Percentiles rank a stretch among this genome's conserved stretches.
Conservation (phyloP, 2,329 filamentous ascomycete species). For the Colletotrichum costaricense region DNA sequence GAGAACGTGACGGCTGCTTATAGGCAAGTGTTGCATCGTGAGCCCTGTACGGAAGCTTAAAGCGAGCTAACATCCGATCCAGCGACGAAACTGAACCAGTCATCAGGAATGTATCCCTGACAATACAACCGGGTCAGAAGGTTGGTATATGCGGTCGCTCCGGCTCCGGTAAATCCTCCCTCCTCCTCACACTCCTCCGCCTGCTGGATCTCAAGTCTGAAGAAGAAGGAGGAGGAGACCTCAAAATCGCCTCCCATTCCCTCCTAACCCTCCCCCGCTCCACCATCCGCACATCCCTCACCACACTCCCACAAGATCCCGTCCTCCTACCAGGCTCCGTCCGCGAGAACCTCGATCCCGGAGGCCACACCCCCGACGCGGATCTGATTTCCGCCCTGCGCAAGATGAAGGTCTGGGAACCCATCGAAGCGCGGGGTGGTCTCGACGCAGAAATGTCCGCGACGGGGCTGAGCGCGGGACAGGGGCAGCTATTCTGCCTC, state of each 20-base stretch:
- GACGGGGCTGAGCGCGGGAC: slow-evolving; percentile 53
- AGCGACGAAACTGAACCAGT: slow-evolving; percentile 37
- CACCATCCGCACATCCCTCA: slow-evolving; percentile 54
- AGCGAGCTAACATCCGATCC: slow-evolving; percentile 37
- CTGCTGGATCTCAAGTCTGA: slow-evolving; percentile 53
- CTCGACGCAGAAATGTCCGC: slow-evolving; percentile 48
- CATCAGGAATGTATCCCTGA: slow-evolving; percentile 36
- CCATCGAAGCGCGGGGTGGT: slow-evolving; percentile 50
- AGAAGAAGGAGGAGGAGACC: slow-evolving; percentile 35
- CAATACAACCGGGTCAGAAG: slow-evolving; percentile 52
- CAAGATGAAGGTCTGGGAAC: slow-evolving; percentile 54
- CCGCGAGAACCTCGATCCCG: slow-evolving; percentile 59
- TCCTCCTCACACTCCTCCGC: slow-evolving; percentile 58
- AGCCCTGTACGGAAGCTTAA: slow-evolving; percentile 59
- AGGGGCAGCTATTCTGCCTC: slow-evolving; percentile 60
- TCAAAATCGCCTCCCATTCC: slow-evolving; percentile 57
- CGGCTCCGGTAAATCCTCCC: slow-evolving; percentile 63
- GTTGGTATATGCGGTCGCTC: slow-evolving; percentile 63
- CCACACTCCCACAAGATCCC: slow-evolving; percentile 61
- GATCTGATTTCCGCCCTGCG: slow-evolving; percentile 54
- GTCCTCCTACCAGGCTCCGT: slow-evolving; percentile 58
- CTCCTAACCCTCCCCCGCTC: slow-evolving; percentile 53
- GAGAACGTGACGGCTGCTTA: slow-evolving; percentile 42
- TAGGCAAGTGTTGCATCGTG: slow-evolving; percentile 50
- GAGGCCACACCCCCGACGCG: slow-evolving; percentile 45